Percentiles rank a stretch among this genome's conserved stretches.
Conservation (phyloP, 805 yeast genomes). For the Candida manassasensis region DNA sequence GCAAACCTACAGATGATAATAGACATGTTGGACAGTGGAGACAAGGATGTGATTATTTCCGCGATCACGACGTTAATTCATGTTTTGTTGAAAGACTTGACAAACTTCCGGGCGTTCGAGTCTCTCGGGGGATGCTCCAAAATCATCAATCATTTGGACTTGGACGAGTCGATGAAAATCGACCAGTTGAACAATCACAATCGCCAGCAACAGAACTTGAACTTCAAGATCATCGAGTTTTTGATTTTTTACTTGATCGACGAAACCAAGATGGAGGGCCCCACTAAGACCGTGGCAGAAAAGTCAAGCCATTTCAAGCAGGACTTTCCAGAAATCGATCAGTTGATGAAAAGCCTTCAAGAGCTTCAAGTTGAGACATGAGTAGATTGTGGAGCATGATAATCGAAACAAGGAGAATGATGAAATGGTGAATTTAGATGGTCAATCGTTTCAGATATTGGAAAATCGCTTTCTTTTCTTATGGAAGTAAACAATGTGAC, state of each 20-base stretch:
- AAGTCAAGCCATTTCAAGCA: constrained; percentile 32
- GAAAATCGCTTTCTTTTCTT: no score
- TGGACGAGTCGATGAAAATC: constrained; percentile 15
- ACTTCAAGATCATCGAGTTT: constrained; percentile 64
- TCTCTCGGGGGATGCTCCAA: constrained; percentile 48
- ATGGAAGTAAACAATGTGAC: no score
- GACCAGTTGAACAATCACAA: constrained; percentile 3
- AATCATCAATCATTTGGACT: constrained; percentile 38
- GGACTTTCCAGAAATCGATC: constrained; percentile 38
- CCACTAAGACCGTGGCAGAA: constrained; percentile 17
- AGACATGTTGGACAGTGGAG: constrained; percentile 17
- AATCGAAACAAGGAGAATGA: no score
- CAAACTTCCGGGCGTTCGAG: constrained; percentile 59
- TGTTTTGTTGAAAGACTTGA: constrained; percentile 50
- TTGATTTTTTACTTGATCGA: constrained; percentile 65
- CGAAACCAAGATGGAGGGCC: constrained; percentile 29
- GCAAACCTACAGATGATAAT: constrained; percentile 35
- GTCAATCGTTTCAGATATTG: no score
- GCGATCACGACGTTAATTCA: constrained; percentile 55
- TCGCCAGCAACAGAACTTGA: constrained; percentile 42
- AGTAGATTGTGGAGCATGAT: no score
- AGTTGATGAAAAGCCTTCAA: constrained; percentile 31
- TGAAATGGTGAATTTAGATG: no score
- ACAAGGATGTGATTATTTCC: constrained; percentile 20
- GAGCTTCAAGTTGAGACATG: constrained; percentile 19